Base-by-base conservation (phyloP, 2,329 filamentous ascomycete species). In the Fusarium nelsonii region DNA sequence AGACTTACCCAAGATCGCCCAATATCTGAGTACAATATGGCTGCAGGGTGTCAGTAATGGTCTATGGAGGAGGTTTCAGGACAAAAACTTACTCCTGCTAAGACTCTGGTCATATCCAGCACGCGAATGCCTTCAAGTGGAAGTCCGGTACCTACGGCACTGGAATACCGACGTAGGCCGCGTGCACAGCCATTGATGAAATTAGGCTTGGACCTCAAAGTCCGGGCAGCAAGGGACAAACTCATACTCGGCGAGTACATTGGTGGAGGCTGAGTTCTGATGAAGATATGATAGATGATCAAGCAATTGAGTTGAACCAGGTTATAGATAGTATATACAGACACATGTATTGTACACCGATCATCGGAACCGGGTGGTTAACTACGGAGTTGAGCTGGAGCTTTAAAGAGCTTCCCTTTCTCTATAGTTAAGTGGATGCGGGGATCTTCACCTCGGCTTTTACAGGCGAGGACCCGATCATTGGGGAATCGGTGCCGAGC, bases 1-100 rank as follows among this genome's bases (percentile, higher is more conserved):
- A 20, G 39, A 69, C 89, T 79, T 88, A 97, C 95, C 96, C 96
- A 73, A 99, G 86, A 80, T 99, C 96, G 58, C 95, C 96, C 11
- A 99, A 82, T 55, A 99, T 97, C 79, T 99, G 96, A 37, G 96
- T 98, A 75, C 94, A 97, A 77, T 98, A 98, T 70, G 96, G 96
- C 93, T 98, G 75, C 15, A 58, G 32, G 28, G 10, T 50, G 58
- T 71, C 41, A 70, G 69, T 62, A 65, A 53, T 44, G 49, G 23
- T 34, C 8, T 23, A 46, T 10, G 32, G 20, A 37, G 26, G 16
- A 11, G 43, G 5, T 39, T 58, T 1, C n/a, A 6, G 14, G 4
- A 36, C 12, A 53, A 58, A 59, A 30, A 85, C 91, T 81, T 84
- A 97, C 95, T 59, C 96, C 96, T 68, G 96, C 96, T 69, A 99